Base-by-base conservation (phyloP, 805 yeast species). In the Blastobotrys terrestris region DNA sequence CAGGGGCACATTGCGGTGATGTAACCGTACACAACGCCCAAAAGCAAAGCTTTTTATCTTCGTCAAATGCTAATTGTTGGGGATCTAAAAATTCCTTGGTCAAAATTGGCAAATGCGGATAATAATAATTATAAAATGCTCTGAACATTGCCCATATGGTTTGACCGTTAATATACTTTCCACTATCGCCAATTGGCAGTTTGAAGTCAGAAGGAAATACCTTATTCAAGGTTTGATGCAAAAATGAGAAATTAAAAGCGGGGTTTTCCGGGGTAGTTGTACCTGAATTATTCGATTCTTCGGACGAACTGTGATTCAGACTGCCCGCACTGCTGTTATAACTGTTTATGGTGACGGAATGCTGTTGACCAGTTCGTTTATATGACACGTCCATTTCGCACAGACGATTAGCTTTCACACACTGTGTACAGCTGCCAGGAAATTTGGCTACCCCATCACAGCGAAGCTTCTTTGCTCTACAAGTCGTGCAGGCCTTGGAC, bases 371-470 rank as follows among this genome's bases (percentile, higher is more conserved):
- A 13, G 66, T 86, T 85, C 61, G 84, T 83, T 14, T 95, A 95
- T 61, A 87, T 60, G 83, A 85, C 1, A 95, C 94, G 67, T 87
- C 95, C 39, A 87, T 84, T 63, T 87, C 94, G 71, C 96, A 87
- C 51, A 74, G 77, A 42, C 86, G 70, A 1, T 81, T 83, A 86
- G 84, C 84, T 61, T 84, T 74, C 53, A 81, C 83, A 69, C 96
- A 87, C 56, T 95, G 67, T 21, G 83, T 77, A 65, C 96, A 87
- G 0, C 94, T 83, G 13, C 74, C 71, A 0, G 95, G 95, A 59
- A 79, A 86, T 57, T 82, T 79, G 18, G 84, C 89, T 3, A 86
- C 78, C 1, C 95, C 95, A 64, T 87, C 86, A 68, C 96, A 87
- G 65, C 85, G 85, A 64, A 87, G 87, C 68, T 87, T 87, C 67